phyloP scores from a whole-genome alignment of 2,329 filamentous ascomycete species.

The Aspergillus sojae region DNA sequence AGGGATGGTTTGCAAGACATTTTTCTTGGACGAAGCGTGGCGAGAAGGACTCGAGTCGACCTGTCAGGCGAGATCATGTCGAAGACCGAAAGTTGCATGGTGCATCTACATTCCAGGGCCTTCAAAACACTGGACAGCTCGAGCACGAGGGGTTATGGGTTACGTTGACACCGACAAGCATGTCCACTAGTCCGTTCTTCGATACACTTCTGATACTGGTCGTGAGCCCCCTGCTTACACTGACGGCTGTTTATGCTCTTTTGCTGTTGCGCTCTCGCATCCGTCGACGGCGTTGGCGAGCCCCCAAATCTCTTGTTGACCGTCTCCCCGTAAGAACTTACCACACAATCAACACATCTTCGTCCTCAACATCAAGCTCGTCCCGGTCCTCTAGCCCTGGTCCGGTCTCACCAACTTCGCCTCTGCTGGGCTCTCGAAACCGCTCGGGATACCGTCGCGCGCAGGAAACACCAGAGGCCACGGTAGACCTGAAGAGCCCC shows the following conservation, averaged over 20 bases:
- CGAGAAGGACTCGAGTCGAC: slow-evolving; percentile 17
- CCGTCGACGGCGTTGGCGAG: slow-evolving; percentile 85
- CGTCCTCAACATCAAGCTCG: slow-evolving; percentile 59
- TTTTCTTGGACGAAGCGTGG: slow-evolving; percentile 33
- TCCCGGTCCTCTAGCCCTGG: slow-evolving; percentile 65
- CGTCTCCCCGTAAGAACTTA: slow-evolving; percentile 94
- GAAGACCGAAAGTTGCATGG: slow-evolving; percentile 22
- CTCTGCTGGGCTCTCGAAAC: slow-evolving; percentile 60
- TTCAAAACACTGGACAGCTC: slow-evolving; percentile 41
- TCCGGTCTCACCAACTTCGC: slow-evolving; percentile 73
- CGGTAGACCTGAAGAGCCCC: slow-evolving; percentile 22
- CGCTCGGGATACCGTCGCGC: slow-evolving; percentile 37
- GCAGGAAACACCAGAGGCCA: slow-evolving; percentile 39
- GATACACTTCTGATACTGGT: slow-evolving; percentile 97
- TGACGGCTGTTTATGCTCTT: slow-evolving; percentile 90
- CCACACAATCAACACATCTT: slow-evolving; percentile 73
- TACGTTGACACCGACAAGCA: slow-evolving; percentile 87
- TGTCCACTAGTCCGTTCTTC: slow-evolving; percentile 88
- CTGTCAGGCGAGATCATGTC: slow-evolving; percentile 17
- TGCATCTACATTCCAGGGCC: slow-evolving; percentile 13
- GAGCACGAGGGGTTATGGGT: slow-evolving; percentile 86
- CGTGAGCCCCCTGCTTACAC: slow-evolving; percentile 85
- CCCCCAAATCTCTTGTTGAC: slow-evolving; percentile 95
- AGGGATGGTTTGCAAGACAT: slow-evolving; percentile 39
- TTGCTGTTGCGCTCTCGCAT: slow-evolving; percentile 86